Evolutionary conservation across 768 basidiomycete species (phyloP), one percentile per base, ranked within the genome.

Genomic region (Rhizopogon salebrosus): DNA sequence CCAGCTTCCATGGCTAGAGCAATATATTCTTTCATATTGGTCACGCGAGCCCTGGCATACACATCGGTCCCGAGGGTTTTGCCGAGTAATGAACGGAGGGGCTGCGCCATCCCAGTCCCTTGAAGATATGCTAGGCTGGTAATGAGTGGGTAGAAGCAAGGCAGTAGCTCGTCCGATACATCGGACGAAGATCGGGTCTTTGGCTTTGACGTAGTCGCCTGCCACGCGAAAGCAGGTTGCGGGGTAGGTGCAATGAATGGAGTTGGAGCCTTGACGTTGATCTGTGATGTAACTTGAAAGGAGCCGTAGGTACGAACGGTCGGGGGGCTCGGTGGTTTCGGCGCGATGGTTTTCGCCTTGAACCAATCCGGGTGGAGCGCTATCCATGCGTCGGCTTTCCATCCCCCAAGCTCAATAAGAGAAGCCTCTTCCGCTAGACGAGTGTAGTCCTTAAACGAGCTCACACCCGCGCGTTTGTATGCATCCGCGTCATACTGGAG

Each of bases 21-120:
- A 11, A 67, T 48, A 55, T 80, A 82, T 38, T 75, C 69, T 16
- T 64, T 64, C 55, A 80, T 78, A 23, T 61, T 71, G 6, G 67
- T 26, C 4, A 72, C 74, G 1, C 75, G 74, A 9, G 74, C 77
- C 31, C 61, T 60, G 59, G 62, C 58, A 49, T 78, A 80, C 2
- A 72, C 61, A 1, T 38, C 27, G 55, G 59, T 48, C 61, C 64
- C 31, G 10, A 82, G 55, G 27, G 62, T 58, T 24, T 61, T 35
- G 9, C 70, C 74, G 9, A 82, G 52, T 1, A 41, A n/a, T 23
- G 75, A 75, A 52, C 78, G 72, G 8, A 71, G 62, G 18, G 70
- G 63, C n/a, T 58, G 58, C 14, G 43, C n/a, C 31, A 56, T 46
- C 1, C 76, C 77, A 20, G 68, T 67, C 8, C 54, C 53, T 39